These are phyloP conservation scores for Microbotryum lychnidis-dioicae DNA, from an alignment of 1,284 basidiomycete species.

Conservation along the genomic window DNA sequence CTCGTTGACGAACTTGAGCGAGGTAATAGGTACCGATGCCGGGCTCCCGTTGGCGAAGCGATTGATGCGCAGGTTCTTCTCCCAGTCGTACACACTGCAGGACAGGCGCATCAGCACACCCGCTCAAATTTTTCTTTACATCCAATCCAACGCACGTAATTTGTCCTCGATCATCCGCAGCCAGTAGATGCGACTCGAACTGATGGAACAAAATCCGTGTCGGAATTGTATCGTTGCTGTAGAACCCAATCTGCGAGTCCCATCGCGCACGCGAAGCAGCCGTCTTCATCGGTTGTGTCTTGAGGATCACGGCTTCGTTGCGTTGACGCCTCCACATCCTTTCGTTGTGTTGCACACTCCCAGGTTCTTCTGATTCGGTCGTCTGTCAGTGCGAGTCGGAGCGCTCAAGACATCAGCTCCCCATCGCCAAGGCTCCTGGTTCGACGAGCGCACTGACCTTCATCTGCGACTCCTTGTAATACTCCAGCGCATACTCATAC, in stretches of 20 bases:
- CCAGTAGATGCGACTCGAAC: constrained; percentile 79
- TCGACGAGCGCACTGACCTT: constrained; percentile 51
- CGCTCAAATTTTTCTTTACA: neutral
- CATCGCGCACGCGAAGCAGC: constrained; percentile 60
- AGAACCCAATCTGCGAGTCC: constrained; percentile 68
- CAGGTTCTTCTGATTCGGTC: constrained; percentile 90
- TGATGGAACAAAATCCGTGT: constrained; percentile 77
- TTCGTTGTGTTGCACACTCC: constrained; percentile 85
- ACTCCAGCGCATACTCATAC: constrained; percentile 94
- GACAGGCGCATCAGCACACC: constrained; percentile 8
- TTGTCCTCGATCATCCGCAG: constrained; percentile 77
- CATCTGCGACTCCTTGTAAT: constrained; percentile 98
- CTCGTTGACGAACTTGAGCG: constrained; percentile 90
- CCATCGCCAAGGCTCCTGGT: too few relatives aligned
- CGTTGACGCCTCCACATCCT: constrained; percentile 90
- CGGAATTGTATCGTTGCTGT: constrained; percentile 63
- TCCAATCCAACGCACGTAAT: constrained; percentile 57
- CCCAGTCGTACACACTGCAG: constrained; percentile 88
- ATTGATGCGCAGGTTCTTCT: constrained; percentile 63
- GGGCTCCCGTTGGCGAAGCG: constrained; percentile 86
- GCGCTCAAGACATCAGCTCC: too few relatives aligned
- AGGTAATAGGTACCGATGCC: constrained; percentile 54
- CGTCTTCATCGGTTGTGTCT: constrained; percentile 58
- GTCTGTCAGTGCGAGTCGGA: constrained; percentile 48
- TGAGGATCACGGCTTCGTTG: constrained; percentile 71